Percentiles rank a stretch among this genome's conserved stretches.
These are phyloP conservation scores for Paraphoma sp. DNA, from an alignment of 2,329 filamentous ascomycete species.

Conservation along the genomic window DNA sequence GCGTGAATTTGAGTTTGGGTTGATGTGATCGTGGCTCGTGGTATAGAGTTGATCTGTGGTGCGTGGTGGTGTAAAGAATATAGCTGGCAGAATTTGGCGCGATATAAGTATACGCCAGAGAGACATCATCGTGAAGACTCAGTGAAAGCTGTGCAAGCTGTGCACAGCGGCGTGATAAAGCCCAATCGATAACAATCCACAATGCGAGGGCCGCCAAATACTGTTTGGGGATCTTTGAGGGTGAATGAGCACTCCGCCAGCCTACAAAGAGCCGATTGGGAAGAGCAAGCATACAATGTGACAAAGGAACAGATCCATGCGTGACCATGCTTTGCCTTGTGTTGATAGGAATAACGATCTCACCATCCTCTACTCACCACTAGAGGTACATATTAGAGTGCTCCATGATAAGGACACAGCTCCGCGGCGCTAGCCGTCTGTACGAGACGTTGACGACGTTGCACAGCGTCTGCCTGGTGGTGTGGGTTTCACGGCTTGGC, in stretches of 20 bases:
- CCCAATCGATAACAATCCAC: constrained; percentile 7
- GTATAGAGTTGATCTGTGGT: neutral
- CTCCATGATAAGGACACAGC: no score
- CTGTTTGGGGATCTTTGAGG: neutral
- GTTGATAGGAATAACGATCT: no score
- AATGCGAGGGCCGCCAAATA: constrained; percentile 3
- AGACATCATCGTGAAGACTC: neutral
- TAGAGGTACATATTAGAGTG: neutral
- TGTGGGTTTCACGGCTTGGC: neutral
- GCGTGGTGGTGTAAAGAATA: neutral
- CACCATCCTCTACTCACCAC: neutral
- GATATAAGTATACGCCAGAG: constrained; percentile 6
- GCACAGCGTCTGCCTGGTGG: neutral
- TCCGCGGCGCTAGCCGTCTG: neutral
- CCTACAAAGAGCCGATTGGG: neutral
- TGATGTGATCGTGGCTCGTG: neutral
- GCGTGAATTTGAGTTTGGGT: no score
- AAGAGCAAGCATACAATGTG: constrained; percentile 3
- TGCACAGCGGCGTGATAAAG: neutral
- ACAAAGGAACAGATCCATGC: constrained; percentile 7
- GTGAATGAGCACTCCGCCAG: neutral
- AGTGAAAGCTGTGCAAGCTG: constrained; percentile 3
- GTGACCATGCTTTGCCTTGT: neutral
- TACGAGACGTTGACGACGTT: neutral
- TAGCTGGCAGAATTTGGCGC: neutral